These are phyloP conservation scores for Yamadazyma friedrichii DNA, from an alignment of 1,139 yeast species.

Conservation along the genomic window DNA sequence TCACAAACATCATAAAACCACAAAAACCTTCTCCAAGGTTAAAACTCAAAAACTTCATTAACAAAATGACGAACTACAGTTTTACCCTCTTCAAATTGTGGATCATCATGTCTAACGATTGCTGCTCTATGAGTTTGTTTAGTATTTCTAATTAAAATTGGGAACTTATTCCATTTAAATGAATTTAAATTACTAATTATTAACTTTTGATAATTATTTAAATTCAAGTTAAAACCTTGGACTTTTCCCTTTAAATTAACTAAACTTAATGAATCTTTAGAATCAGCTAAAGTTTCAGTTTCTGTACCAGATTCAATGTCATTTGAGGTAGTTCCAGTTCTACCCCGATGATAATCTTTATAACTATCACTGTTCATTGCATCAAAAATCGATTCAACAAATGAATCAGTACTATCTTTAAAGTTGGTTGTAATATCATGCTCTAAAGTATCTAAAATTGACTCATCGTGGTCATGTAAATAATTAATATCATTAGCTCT, in stretches of 20 bases:
- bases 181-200: constrained; percentile 59
- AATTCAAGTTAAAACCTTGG: constrained; percentile 34
- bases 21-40: not conserved
- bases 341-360: constrained; percentile 19
- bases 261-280: constrained; percentile 7
- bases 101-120: constrained; percentile 59
- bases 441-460: constrained; percentile 17
- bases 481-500: constrained; percentile 29
- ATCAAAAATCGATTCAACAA: constrained; percentile 60
- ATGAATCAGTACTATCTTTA: constrained; percentile 54
- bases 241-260: constrained; percentile 17
- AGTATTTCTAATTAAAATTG: constrained; percentile 65
- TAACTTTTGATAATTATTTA: constrained; percentile 43
- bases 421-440: constrained; percentile 23
- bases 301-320: too few species aligned
- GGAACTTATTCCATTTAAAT: constrained; percentile 67
- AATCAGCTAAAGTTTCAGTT: not conserved
- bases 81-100: constrained; percentile 64
- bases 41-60: constrained; percentile 27
- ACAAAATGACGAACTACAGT: constrained; percentile 66
- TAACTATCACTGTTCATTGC: constrained; percentile 43
- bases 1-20: too few species aligned
- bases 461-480: constrained; percentile 22
- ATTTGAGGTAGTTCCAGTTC: constrained; percentile 2
- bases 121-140: constrained; percentile 79